Evolutionary conservation across 2,329 filamentous ascomycete species (phyloP), one percentile per base, ranked within the genome.

Genomic region (Diaporthe sp.): DNA sequence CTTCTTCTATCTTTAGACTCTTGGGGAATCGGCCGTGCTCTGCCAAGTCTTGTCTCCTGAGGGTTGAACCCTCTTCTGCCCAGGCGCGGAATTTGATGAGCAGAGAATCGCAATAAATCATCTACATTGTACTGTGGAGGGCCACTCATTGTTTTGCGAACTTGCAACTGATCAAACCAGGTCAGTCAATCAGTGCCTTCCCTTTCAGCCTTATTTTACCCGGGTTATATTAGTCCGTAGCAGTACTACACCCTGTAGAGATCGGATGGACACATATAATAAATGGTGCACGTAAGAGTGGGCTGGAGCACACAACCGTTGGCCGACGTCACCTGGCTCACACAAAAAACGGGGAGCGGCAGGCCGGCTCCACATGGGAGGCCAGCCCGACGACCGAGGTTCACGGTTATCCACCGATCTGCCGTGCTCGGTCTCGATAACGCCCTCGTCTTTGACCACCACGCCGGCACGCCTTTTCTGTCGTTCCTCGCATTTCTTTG

Each of bases 301-400:
- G 61, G 22, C 30, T 66, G 42, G 42, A 35, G 40, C 61, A 47
- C 42, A 47, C 19, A 28, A 6, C 30, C 8, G 25, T 40, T 50
- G 61, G 45, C 45, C 45, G 61, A 67, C 45, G 61, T 67, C 61
- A 67, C 64, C 64, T 67, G 33, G 42, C 42, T 9, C 45, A n/a
- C 30, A 38, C 35, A 60, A 40, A 40, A 40, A 25, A 38, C 61
- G 30, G 61, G 45, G 61, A 38, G 64, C 64, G 45, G 64, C 64
- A 67, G 64, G 64, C 38, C 69, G 69, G 69, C 69, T 72, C 69
- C 69, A 72, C 69, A 72, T 72, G 57, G 69, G 33, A 71, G 35
- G 35, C 52, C 38, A 58, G 15, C 42, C 69, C 69, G 69, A 71
- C 40, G 69, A 72, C 69, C 69, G 69, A 72, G 69, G 69, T 72